A percentile compares a stretch with the other conserved stretches of the same genome.
phyloP scores from a whole-genome alignment of 306 rosid species.

The Cicer yamashitae region DNA sequence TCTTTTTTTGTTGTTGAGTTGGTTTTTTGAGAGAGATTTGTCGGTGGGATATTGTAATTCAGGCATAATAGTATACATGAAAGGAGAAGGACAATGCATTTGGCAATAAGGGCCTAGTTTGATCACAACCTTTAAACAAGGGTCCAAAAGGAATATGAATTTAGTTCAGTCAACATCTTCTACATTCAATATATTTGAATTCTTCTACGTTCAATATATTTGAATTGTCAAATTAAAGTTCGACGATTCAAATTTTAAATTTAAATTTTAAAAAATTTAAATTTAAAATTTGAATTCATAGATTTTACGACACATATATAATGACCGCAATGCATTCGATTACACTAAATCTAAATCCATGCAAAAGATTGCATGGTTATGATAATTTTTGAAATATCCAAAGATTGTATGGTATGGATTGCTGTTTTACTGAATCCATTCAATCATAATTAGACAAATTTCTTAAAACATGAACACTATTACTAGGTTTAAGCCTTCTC shows the following conservation, averaged over 20 bases:
- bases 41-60: conserved; percentile 42
- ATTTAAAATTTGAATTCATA: too few relatives aligned
- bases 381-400: conserved; percentile 11
- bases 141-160: conserved; percentile 16
- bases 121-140: conserved; percentile 31
- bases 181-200: neutral
- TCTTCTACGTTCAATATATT: accelerated
- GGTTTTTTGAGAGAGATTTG: conserved; percentile 22
- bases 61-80: conserved; percentile 29
- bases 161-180: too few relatives aligned
- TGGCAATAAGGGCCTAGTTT: conserved; percentile 23
- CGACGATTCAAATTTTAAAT: too few relatives aligned
- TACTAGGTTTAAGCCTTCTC: conserved; percentile 8
- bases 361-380: conserved; percentile 34
- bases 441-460: conserved; percentile 10
- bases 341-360: neutral
- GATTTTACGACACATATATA: too few relatives aligned
- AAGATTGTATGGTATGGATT: conserved; percentile 1
- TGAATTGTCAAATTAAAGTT: too few relatives aligned
- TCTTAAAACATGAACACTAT: neutral
- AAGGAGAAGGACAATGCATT: conserved; percentile 34
- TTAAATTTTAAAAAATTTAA: too few relatives aligned
- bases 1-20: neutral
- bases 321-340: too few relatives aligned
- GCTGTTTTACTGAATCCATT: conserved; percentile 35